A percentile compares a stretch with the other conserved stretches of the same genome.
phyloP scores from a whole-genome alignment of 768 basidiomycete species.

The Candolleomyces eurysporus region DNA sequence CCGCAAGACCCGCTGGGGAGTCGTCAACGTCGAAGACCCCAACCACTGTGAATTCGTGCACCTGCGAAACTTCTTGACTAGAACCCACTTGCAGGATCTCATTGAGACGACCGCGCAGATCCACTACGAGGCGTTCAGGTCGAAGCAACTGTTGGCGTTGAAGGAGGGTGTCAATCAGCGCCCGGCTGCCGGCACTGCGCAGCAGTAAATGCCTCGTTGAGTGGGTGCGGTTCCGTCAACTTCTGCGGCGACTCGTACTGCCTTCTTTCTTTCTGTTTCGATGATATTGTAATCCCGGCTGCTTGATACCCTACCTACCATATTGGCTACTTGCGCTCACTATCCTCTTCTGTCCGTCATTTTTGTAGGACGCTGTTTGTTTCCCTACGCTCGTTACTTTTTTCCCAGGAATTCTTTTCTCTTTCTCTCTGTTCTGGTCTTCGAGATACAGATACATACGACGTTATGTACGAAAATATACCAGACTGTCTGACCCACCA shows the following conservation, averaged over 20 bases:
- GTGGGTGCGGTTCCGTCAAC: background rate
- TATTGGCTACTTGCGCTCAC: too few relatives aligned
- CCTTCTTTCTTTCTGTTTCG: background rate
- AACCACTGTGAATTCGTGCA: conserved; percentile 98
- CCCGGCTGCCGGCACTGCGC: conserved; percentile 34
- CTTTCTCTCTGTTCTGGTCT: too few relatives aligned
- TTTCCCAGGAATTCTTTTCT: too few relatives aligned
- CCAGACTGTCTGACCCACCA: too few relatives aligned
- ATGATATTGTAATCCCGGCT: background rate
- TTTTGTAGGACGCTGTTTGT: background rate
- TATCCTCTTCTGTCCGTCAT: background rate
- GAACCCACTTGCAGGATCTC: conserved; percentile 96
- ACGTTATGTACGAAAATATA: too few relatives aligned
- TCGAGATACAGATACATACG: too few relatives aligned
- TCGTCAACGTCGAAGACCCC: conserved; percentile 96
- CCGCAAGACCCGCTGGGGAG: conserved; percentile 97
- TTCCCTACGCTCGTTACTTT: background rate
- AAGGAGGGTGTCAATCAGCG: conserved; percentile 90
- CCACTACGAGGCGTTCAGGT: conserved; percentile 99
- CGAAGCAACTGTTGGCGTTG: conserved; percentile 93
- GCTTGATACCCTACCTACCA: background rate
- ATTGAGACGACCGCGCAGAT: conserved; percentile 99
- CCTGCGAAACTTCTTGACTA: conserved; percentile 94
- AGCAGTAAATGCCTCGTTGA: conserved; percentile 23
- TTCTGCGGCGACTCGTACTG: background rate